Base-by-base conservation (phyloP, 176 grass and related monocot genomes). In the Chloris gayana region DNA sequence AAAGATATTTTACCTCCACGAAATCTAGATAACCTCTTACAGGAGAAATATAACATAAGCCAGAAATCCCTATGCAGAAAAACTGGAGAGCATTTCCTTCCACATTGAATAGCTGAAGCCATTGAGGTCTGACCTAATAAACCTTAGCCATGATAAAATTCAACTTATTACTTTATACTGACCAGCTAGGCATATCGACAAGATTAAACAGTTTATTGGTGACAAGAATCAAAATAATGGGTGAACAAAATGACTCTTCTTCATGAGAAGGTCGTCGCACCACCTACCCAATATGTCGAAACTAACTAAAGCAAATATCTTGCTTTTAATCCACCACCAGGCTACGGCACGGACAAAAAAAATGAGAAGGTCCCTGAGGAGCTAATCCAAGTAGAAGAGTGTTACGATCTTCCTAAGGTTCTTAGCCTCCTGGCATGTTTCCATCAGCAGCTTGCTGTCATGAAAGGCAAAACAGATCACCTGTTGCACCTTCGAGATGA, bases 401-500 rank as follows among this genome's bases (percentile, higher is more conserved):
- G 97, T 99, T 67, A 99, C 93, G 41, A 99, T 96, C 90, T 99
- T 99, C 75, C 91, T 72, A 39, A 96, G 87, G 64, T 93, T 99
- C 87, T 96, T 96, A 9, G 97, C 97, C 86, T 99, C 97, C 83
- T 91, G 88, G 73, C 93, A 99, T 37, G 93, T 99, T 77, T 99
- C 90, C 97, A 99, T 96, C 50, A 99, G 87, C 83, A 99, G 84
- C 77, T 86, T 99, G 80, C 93, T 99, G 76, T 99, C 93, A 70
- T 99, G 93, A 42, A 99, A 99, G 9, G 93, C 97, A 67, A 99
- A 99, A 45, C 93, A 96, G 87, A 96, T 99, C 35, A 99, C 85
- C 66, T 99, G 91, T 67, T 99, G 93, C 42, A 99, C 93, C 76
- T 86, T 99, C 14, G 93, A 99, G 64, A 99, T 87, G 67, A 99